Base-by-base conservation (phyloP, 495 filamentous ascomycete species). In the Elasticomyces elasticus region DNA sequence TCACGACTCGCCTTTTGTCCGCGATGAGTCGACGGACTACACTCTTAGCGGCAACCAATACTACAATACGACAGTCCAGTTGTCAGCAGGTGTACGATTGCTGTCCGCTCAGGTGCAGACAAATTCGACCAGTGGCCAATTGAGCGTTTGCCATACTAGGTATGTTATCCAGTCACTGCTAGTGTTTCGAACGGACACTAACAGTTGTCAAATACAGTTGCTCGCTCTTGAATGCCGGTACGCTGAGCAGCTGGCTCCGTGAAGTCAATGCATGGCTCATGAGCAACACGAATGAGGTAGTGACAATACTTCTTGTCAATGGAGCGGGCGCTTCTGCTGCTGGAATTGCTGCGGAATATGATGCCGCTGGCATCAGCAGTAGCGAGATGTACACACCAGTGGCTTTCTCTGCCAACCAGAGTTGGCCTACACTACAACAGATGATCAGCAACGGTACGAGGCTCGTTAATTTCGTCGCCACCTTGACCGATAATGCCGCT, bases 1-100 rank as follows among this genome's bases (percentile, higher is more conserved):
- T 40, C 84, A 84, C 62, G 74, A 84, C 64, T 77, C 73, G 55
- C 75, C 80, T 5, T 84, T 83, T 59, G 49, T 83, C 25, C 68
- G 73, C 22, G 77, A 79, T 54, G 62, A 66, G 1, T 70, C 69
- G 0, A 78, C 73, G 22, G 44, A 27, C 49, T 69, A 60, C 57
- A 56, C 57, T 31, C 51, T 55, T 12, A 58, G 64, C 5, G 69
- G 66, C 30, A 71, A 71, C 61, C 69, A 71, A 41, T 67, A 60
- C 59, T 67, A 61, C 58, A 59, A 67, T 56, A 62, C 49, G 9
- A 66, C 65, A 24, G 52, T 52, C 1, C 69, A 71, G 62, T 62
- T 71, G 28, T 57, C 61, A 26, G 66, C 67, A 15, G 69, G 69
- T 23, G 66, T 71, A 1, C 58, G 69, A 33, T 49, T 71, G 7